phyloP scores from a whole-genome alignment of 139 green algal genomes.

The Astrephomene gubernaculifera region DNA sequence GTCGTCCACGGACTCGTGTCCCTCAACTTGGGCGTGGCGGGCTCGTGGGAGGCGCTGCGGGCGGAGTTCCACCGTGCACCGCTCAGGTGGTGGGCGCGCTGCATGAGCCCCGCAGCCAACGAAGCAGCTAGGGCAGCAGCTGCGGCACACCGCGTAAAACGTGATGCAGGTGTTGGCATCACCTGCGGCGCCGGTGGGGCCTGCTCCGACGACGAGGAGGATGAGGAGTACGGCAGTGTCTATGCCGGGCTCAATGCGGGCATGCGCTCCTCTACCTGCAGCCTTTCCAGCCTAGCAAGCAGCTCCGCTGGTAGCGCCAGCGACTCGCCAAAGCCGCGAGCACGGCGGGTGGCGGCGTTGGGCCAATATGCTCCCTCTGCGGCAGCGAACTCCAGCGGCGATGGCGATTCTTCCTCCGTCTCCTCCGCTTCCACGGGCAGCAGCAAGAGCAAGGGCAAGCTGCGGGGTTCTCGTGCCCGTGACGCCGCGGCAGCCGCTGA shows the following conservation, averaged over 20 bases:
- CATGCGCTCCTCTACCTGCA: too few relatives aligned
- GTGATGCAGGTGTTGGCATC: too few relatives aligned
- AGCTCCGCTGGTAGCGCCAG: too few relatives aligned
- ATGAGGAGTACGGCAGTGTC: background rate
- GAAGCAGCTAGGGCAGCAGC: background rate
- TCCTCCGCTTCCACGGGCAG: background rate
- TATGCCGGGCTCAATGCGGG: too few relatives aligned
- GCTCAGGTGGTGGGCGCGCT: background rate
- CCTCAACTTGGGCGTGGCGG: background rate
- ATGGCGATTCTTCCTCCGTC: background rate
- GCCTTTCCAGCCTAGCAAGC: too few relatives aligned
- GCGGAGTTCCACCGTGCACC: slow-evolving; percentile 11
- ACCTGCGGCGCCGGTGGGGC: background rate
- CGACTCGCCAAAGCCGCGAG: background rate
- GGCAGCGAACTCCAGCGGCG: background rate
- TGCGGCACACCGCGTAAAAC: background rate
- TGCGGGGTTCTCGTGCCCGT: background rate
- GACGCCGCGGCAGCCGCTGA: slow-evolving; percentile 5
- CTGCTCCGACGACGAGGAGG: background rate
- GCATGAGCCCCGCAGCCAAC: background rate
- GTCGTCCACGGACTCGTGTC: background rate
- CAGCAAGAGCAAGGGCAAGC: background rate
- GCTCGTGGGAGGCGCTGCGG: background rate
- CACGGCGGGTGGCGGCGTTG: background rate
- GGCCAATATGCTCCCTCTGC: background rate